phyloP scores from a whole-genome alignment of 2,329 filamentous ascomycete genomes.

The Fusarium camptoceras region DNA sequence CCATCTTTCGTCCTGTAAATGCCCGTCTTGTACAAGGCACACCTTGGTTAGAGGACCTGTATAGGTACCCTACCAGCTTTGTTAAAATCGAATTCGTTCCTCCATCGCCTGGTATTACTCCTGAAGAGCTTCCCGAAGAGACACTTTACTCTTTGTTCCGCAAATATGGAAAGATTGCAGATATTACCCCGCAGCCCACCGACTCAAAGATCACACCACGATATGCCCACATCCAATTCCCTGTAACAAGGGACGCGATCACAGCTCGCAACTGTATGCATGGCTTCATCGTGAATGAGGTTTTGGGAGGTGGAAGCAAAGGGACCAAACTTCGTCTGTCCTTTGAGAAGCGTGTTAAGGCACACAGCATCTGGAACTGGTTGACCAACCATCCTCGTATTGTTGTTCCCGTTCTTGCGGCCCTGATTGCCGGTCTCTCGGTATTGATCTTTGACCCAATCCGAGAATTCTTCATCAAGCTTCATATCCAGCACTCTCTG shows the following conservation, averaged over 20 bases:
- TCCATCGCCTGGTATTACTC: constrained; percentile 74
- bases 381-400: constrained; percentile 86
- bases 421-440: constrained; percentile 82
- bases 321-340: constrained; percentile 84
- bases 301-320: constrained; percentile 76
- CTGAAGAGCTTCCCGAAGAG: constrained; percentile 86
- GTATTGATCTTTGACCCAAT: constrained; percentile 95
- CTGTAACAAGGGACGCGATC: constrained; percentile 77
- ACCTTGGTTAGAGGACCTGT: constrained; percentile 95
- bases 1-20: constrained; percentile 78
- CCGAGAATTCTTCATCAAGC: constrained; percentile 89
- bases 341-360: constrained; percentile 83
- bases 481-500: constrained; percentile 83
- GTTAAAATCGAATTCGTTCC: constrained; percentile 88
- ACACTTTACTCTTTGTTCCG: constrained; percentile 88
- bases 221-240: constrained; percentile 84
- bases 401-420: constrained; percentile 84
- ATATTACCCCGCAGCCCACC: constrained; percentile 83
- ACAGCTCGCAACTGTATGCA: constrained; percentile 95
- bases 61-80: constrained; percentile 80
- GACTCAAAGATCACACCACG: constrained; percentile 88
- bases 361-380: constrained; percentile 88
- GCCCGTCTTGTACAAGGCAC: constrained; percentile 81
- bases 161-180: constrained; percentile 87
- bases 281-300: constrained; percentile 77